Percentiles rank a stretch among this genome's conserved stretches.
Conservation (phyloP, 73 alveolate species). For the Paramecium pentaurelia region DNA sequence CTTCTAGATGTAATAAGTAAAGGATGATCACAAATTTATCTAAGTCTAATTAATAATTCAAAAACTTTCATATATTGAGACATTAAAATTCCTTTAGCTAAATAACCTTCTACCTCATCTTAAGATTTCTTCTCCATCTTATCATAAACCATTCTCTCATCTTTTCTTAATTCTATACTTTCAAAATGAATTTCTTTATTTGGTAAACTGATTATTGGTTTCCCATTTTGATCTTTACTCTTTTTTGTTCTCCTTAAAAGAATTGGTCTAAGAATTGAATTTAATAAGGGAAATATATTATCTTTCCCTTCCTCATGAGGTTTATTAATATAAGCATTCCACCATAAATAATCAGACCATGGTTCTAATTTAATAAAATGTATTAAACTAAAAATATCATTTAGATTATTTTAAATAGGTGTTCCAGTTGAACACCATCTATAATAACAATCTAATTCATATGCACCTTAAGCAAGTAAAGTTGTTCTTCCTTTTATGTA, state of each 20-base stretch:
- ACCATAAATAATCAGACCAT: constrained; percentile 71
- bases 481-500: constrained; percentile 60
- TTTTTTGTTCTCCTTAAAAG: constrained; percentile 66
- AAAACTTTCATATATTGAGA: constrained; percentile 58
- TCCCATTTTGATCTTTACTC: constrained; percentile 53
- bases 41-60: constrained; percentile 60
- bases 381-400: constrained; percentile 59
- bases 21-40: constrained; percentile 70
- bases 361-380: constrained; percentile 64
- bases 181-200: constrained; percentile 33
- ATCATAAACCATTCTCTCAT: constrained; percentile 59
- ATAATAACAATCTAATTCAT: constrained; percentile 54
- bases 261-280: constrained; percentile 58
- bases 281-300: constrained; percentile 49
- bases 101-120: constrained; percentile 35
- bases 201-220: constrained; percentile 51
- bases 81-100: constrained; percentile 47
- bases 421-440: constrained; percentile 76
- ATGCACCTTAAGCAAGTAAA: constrained; percentile 53
- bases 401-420: constrained; percentile 60
- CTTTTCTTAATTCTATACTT: background rate
- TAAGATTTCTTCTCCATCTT: constrained; percentile 43
- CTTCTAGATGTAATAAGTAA: constrained; percentile 51
- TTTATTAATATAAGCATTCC: constrained; percentile 61
- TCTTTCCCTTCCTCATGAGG: constrained; percentile 56